Evolutionary conservation across 2,329 filamentous ascomycete species (phyloP), one percentile per base, ranked within the genome.

Genomic region (Diaporthe batatas): DNA sequence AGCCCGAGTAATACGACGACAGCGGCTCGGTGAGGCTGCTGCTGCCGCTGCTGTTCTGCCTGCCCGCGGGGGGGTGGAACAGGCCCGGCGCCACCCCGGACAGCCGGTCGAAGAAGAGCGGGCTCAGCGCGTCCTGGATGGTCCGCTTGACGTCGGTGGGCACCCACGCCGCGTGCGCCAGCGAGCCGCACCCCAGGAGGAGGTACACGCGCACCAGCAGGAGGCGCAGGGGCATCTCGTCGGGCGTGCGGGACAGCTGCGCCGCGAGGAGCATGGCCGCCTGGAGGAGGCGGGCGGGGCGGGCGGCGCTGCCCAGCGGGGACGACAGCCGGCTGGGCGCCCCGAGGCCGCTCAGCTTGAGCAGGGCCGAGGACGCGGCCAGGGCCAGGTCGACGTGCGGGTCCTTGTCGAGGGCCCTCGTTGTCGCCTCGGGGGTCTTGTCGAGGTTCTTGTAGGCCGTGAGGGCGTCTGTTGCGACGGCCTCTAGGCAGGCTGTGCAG

Each of bases 71-170:
- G 77, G 75, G 85, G 75, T 70, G 74, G 54, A 86, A 84, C 55
- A 84, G 75, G 0, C 81, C 82, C 0, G 89, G 89, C 0, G 88
- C 82, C 2, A 90, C 78, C 0, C 84, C 86, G 1, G 87, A 87
- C 7, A 90, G 79, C 2, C 89, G 84, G 76, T 91, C 89, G 73
- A 87, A 86, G 73, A 89, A 89, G 1, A 89, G 80, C 0, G 88
- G 85, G 3, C 83, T 87, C 0, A 91, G 82, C 0, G 88, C 86
- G 74, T 90, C 88, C n/a, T 89, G 85, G 36, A 90, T 87, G 0
- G 87, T 88, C 29, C 88, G 84, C 79, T 91, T 91, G 2, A 91
- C 85, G 3, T 84, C 87, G 12, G 90, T 82, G 0, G 82, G 82
- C 14, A 83, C 81, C 87, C 88, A 90, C 2, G 88, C 79, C 44